These are phyloP conservation scores for Trebouxia sp. DNA, from an alignment of 139 green algal species.

Conservation along the genomic window DNA sequence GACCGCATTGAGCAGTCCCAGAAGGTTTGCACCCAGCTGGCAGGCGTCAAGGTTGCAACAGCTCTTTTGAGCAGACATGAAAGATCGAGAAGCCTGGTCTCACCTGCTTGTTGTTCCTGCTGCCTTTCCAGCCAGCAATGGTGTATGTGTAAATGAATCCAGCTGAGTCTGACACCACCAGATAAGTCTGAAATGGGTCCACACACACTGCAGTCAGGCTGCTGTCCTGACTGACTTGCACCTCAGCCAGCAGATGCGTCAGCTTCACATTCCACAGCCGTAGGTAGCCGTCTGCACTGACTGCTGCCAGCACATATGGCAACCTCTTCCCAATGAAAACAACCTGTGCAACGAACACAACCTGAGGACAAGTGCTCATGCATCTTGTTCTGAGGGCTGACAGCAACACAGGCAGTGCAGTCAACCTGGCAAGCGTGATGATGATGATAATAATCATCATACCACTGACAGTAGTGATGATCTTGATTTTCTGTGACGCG, in stretches of 20 bases:
- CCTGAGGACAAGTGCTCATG: no score
- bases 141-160: conserved; percentile 52
- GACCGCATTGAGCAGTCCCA: background rate
- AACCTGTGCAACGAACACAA: no score
- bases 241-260: conserved; percentile 34
- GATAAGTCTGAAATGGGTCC: conserved; percentile 32
- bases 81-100: background rate
- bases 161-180: conserved; percentile 49
- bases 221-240: conserved; percentile 36
- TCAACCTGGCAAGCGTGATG: no score
- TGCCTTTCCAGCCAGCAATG: conserved; percentile 12
- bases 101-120: background rate
- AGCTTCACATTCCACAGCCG: conserved; percentile 47
- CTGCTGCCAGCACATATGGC: conserved; percentile 43
- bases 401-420: no score
- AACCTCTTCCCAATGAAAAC: conserved; percentile 47
- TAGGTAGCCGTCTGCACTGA: conserved; percentile 46
- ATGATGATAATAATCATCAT: no score
- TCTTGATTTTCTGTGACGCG: no score
- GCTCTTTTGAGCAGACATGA: background rate
- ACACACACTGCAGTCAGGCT: conserved; percentile 46
- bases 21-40: background rate
- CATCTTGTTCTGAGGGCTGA: no score
- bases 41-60: background rate
- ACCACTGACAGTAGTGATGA: no score